Evolutionary conservation across 1,284 basidiomycete species (phyloP).

Genomic region (Ceratobasidium sp.): DNA sequence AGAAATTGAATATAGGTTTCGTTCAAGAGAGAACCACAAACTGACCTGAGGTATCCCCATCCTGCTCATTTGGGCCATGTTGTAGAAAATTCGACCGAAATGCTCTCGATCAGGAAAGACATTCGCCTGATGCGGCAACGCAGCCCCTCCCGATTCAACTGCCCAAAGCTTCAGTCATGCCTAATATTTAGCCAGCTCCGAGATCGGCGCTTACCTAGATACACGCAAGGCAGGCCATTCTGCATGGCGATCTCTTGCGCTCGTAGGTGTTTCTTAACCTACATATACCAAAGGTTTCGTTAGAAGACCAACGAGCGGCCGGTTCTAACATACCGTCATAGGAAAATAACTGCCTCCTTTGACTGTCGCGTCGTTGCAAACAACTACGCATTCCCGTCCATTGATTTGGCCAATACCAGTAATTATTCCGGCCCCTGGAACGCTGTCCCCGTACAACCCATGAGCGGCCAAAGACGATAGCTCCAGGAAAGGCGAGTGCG

Average conservation of each 20-base stretch:
- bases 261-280: constrained; percentile 95
- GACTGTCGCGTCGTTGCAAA: constrained; percentile 94
- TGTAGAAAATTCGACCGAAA: constrained; percentile 97
- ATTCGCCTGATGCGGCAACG: constrained; percentile 92
- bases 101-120: constrained; percentile 93
- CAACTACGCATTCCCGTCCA: constrained; percentile 87
- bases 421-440: constrained; percentile 92
- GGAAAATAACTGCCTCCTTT: constrained; percentile 96
- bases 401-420: constrained; percentile 88
- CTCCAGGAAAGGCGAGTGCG: constrained; percentile 91
- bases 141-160: constrained; percentile 96
- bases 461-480: constrained; percentile 89
- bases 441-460: constrained; percentile 84
- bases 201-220: constrained; percentile 72
- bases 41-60: constrained; percentile 59
- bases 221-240: constrained; percentile 91
- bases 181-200: background rate
- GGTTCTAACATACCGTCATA: constrained; percentile 71
- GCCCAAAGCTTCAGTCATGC: constrained; percentile 21
- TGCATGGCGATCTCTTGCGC: constrained; percentile 94
- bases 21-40: constrained; percentile 53
- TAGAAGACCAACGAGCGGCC: constrained; percentile 4
- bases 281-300: background rate
- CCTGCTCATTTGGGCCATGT: constrained; percentile 68
- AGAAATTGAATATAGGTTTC: constrained; percentile 91